Evolutionary conservation across 2,329 filamentous ascomycete species (phyloP), one percentile per base, ranked within the genome.

Genomic region (Penicillium sp.): DNA sequence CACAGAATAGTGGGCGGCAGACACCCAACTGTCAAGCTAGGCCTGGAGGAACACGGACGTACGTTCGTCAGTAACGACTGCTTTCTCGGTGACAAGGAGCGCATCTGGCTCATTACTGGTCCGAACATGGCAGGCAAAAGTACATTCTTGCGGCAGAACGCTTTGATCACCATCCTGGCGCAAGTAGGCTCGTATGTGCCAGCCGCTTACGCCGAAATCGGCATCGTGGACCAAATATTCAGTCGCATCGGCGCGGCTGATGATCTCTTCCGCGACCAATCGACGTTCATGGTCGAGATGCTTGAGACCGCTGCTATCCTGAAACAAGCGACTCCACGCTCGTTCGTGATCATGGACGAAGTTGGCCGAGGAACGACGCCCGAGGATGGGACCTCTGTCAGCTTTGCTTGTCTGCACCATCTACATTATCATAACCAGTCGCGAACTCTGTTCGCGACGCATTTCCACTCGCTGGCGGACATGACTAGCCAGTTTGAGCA

Each of bases 201-300:
- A 0, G 94, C 94, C 0, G 83, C 87, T 20, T 89, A 90, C 69
- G 93, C 91, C 3, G 85, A 90, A 62, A 81, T 99, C 21, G 92
- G 93, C 1, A 80, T 99, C 36, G 91, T 97, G n/a, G 94, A 99
- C 74, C 91, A 93, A 64, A 88, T 99, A 47, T 97, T 96, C 77
- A 94, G 88, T 67, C 89, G 94, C 68, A 88, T 95, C 18, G 94
- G 94, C 1, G 95, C 91, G 1, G 94, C 93, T 1, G 95, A 99
- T 71, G 93, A 96, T 68, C 80, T 99, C n/a, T 97, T 89, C 75
- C 84, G 86, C 44, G 89, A 96, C 75, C 92, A 97, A 72, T 96
- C 91, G 46, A 99, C 95, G 0, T 99, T 99, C 73, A 97, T 99
- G 94, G 91, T 97, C 1, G 94, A 99, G 75, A 99, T 99, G 94